A percentile compares a stretch with the other conserved stretches of the same genome.
These are phyloP conservation scores for Penicillium sclerotiorum DNA, from an alignment of 2,329 filamentous ascomycete species.

Conservation along the genomic window DNA sequence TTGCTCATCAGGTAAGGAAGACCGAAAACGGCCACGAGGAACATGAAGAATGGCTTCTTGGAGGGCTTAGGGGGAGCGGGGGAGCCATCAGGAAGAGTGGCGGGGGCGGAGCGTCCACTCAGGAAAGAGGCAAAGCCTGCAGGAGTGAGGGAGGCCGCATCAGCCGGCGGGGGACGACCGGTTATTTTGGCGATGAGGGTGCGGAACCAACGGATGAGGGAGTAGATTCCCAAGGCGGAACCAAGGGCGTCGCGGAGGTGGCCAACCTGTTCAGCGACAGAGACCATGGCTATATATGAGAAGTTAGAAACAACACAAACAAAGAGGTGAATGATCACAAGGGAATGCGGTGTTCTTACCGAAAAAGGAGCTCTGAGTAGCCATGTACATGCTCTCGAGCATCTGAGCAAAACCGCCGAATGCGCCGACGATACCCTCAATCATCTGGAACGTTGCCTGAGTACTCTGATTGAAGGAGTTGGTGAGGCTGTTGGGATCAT, in stretches of 20 bases:
- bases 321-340: too few relatives aligned
- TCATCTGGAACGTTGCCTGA: conserved; percentile 95
- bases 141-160: conserved; percentile 83
- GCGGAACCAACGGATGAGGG: conserved; percentile 90
- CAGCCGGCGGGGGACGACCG: conserved; percentile 84
- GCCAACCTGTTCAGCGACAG: conserved; percentile 94
- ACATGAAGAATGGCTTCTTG: conserved; percentile 95
- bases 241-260: conserved; percentile 91
- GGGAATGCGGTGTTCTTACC: too few relatives aligned
- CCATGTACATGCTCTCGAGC: conserved; percentile 99
- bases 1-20: conserved; percentile 97
- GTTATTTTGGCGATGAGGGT: conserved; percentile 91
- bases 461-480: conserved; percentile 94
- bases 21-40: conserved; percentile 90
- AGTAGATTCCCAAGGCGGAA: conserved; percentile 92
- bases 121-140: conserved; percentile 89
- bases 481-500: conserved; percentile 92
- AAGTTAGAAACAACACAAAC: conserved; percentile 19
- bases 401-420: conserved; percentile 99
- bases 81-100: conserved; percentile 65
- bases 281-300: conserved; percentile 79
- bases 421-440: conserved; percentile 93
- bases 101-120: conserved; percentile 58
- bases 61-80: conserved; percentile 72
- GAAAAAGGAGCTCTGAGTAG: conserved; percentile 97